phyloP scores from a whole-genome alignment of 352 stramenopile genomes.

The Phytophthora meadii region DNA sequence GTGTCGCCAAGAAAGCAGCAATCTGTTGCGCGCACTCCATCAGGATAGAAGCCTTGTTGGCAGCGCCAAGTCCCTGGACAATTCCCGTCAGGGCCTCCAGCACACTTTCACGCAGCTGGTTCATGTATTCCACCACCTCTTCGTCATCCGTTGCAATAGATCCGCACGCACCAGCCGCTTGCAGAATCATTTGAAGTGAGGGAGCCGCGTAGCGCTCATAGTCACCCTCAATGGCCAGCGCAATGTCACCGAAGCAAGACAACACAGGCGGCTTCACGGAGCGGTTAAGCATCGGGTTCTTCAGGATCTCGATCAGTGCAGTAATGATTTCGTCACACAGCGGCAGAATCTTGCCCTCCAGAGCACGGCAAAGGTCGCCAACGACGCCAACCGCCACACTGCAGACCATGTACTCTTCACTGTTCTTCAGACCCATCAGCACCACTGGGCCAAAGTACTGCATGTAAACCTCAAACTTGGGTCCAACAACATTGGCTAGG shows the following conservation, averaged over 20 bases:
- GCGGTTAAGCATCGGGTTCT: constrained; percentile 93
- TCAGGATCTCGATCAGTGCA: constrained; percentile 95
- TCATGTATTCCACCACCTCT: constrained; percentile 98
- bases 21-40: constrained; percentile 87
- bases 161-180: constrained; percentile 87
- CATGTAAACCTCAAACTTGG: constrained; percentile 97
- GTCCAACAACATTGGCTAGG: constrained; percentile 93
- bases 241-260: constrained; percentile 97
- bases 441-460: constrained; percentile 92
- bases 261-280: constrained; percentile 97
- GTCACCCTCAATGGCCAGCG: constrained; percentile 94
- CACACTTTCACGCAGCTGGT: constrained; percentile 95
- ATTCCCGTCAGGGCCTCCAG: constrained; percentile 98
- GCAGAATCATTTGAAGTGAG: constrained; percentile 87
- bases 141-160: constrained; percentile 94
- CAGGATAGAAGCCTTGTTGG: constrained; percentile 87
- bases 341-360: constrained; percentile 92
- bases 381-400: constrained; percentile 95
- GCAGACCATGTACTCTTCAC: constrained; percentile 97
- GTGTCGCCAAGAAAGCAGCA: constrained; percentile 88
- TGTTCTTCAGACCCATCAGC: constrained; percentile 93
- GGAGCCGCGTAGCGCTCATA: constrained; percentile 90
- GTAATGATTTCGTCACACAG: constrained; percentile 96
- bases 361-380: constrained; percentile 94
- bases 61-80: constrained; percentile 93